A percentile compares a stretch with the other conserved stretches of the same genome.
These are phyloP conservation scores for Tylopilus subfusipes DNA, from an alignment of 768 basidiomycete species.

Conservation along the genomic window DNA sequence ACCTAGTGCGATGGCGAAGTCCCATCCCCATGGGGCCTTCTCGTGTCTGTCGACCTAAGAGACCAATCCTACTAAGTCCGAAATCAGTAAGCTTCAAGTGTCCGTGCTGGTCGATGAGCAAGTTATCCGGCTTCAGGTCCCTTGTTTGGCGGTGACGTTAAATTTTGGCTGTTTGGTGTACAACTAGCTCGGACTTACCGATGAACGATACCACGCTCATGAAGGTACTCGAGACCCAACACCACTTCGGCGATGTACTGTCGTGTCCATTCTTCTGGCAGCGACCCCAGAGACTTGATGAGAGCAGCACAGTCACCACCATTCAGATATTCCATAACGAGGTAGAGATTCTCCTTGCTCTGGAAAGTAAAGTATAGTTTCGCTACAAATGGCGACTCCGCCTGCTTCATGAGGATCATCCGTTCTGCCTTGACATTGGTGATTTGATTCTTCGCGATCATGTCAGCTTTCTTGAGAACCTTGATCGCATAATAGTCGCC, in stretches of 20 bases:
- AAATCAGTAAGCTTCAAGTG: slow-evolving; percentile 99
- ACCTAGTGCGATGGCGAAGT: slow-evolving; percentile 50
- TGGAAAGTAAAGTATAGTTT: slow-evolving; percentile 99
- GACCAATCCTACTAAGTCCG: slow-evolving; percentile 92
- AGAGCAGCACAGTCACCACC: slow-evolving; percentile 97
- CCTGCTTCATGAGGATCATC: slow-evolving; percentile 99
- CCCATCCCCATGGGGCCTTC: slow-evolving; percentile 49
- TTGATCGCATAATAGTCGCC: slow-evolving; percentile 99
- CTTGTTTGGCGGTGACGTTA: slow-evolving; percentile 40
- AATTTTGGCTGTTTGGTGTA: background rate
- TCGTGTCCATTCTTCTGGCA: slow-evolving; percentile 96
- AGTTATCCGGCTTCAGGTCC: slow-evolving; percentile 96
- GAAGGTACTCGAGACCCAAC: slow-evolving; percentile 94
- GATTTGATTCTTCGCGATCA: slow-evolving; percentile 99
- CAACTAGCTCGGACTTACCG: slow-evolving; percentile 54
- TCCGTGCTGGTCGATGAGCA: slow-evolving; percentile 94
- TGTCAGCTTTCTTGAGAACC: slow-evolving; percentile 99
- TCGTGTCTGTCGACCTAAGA: slow-evolving; percentile 94
- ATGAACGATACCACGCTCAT: slow-evolving; percentile 92
- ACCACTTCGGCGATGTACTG: slow-evolving; percentile 97
- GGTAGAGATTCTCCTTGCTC: slow-evolving; percentile 96
- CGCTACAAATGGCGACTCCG: slow-evolving; percentile 96
- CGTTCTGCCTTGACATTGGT: slow-evolving; percentile 99
- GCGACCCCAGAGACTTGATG: slow-evolving; percentile 89
- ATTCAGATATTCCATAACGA: slow-evolving; percentile 99